Conservation (phyloP, 139 green algal species). For the Coccomyxa sp. region DNA sequence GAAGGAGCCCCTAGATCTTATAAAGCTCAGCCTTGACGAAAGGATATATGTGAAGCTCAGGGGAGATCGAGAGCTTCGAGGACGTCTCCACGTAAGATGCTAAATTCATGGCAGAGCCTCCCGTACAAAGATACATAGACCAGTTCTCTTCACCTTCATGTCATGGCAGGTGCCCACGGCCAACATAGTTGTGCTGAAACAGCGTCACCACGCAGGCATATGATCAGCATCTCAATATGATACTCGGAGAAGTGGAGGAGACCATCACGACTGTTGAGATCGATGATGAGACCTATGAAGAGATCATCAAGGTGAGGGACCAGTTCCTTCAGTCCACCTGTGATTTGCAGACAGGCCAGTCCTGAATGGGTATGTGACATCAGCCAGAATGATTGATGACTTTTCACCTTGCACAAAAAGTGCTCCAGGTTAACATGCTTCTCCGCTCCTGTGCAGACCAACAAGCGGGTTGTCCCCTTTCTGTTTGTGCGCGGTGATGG, state of each 20-base stretch:
- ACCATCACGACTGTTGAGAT: conserved; percentile 92
- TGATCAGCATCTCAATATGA: conserved; percentile 99
- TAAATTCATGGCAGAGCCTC: too few relatives aligned
- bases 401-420: background rate
- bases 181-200: background rate
- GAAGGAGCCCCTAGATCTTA: conserved; percentile 96
- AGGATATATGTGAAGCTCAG: conserved; percentile 94
- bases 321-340: too few relatives aligned
- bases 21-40: conserved; percentile 90
- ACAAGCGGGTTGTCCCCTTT: conserved; percentile 85
- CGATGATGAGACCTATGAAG: conserved; percentile 99
- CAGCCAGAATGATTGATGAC: too few relatives aligned
- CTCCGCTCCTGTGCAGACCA: conserved; percentile 59
- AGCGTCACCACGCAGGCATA: conserved; percentile 79
- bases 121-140: too few relatives aligned
- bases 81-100: conserved; percentile 88
- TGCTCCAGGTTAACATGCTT: conserved; percentile 3
- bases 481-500: conserved; percentile 95
- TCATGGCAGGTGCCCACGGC: background rate
- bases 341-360: background rate
- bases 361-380: background rate
- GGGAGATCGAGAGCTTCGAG: conserved; percentile 89
- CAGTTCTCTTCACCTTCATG: too few relatives aligned
- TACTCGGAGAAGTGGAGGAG: conserved; percentile 98
- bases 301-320: conserved; percentile 97